Conservation (phyloP, 345 rosid genomes). For the Ceriops tagal region DNA sequence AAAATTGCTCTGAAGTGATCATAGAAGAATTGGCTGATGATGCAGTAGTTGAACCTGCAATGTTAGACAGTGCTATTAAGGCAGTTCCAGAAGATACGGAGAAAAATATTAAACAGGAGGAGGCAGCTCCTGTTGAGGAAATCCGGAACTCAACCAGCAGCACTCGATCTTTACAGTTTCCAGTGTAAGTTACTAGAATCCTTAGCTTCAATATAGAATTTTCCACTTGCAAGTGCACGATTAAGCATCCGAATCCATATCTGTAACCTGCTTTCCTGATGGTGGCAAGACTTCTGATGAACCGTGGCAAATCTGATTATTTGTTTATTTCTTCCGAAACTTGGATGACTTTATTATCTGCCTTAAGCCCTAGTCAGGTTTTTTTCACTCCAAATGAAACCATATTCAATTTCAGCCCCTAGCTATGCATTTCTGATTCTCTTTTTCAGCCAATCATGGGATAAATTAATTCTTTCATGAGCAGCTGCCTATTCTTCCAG, state of each 20-base stretch:
- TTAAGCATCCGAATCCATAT: neutral
- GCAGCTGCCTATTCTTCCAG: neutral
- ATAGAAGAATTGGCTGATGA: neutral
- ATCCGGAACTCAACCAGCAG: conserved; percentile 38
- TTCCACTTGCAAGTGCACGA: neutral
- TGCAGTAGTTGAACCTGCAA: neutral
- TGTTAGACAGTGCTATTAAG: neutral
- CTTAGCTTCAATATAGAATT: neutral
- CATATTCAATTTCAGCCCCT: too few relatives aligned
- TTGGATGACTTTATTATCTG: too few relatives aligned
- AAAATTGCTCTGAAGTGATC: neutral
- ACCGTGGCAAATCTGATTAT: too few relatives aligned
- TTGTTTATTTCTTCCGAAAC: too few relatives aligned
- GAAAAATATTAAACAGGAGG: conserved; percentile 14
- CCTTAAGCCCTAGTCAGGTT: too few relatives aligned
- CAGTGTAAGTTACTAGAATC: conserved; percentile 41
- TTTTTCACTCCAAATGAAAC: too few relatives aligned
- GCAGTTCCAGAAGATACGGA: conserved; percentile 1
- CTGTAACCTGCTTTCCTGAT: neutral
- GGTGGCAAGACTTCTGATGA: too few relatives aligned
- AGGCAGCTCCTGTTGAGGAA: conserved; percentile 14
- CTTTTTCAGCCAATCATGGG: too few relatives aligned
- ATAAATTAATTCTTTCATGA: too few relatives aligned
- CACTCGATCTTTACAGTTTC: conserved; percentile 63
- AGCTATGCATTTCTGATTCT: too few relatives aligned